phyloP scores from a whole-genome alignment of 2,329 filamentous ascomycete genomes.

The Xylaria sp. region DNA sequence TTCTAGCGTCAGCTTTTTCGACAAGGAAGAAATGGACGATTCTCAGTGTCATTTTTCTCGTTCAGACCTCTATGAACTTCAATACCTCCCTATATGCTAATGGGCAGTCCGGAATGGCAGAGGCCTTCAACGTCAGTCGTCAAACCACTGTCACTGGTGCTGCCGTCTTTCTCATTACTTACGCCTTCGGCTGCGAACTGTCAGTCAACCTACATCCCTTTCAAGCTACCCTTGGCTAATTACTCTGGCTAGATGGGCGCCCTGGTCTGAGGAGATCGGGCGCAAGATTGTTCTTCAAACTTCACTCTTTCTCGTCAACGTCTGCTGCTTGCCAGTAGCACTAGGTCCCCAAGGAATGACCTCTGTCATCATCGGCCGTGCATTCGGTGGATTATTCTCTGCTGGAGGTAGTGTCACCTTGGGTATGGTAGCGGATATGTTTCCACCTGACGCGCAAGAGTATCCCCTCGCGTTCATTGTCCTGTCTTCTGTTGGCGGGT shows the following conservation, averaged over 20 bases:
- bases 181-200: slow-evolving; percentile 65
- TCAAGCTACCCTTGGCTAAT: slow-evolving; percentile 15
- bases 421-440: slow-evolving; percentile 70
- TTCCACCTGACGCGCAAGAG: slow-evolving; percentile 61
- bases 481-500: slow-evolving; percentile 60
- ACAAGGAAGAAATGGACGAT: slow-evolving; percentile 58
- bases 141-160: slow-evolving; percentile 55
- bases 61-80: slow-evolving; percentile 63
- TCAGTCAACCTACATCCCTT: slow-evolving; percentile 23
- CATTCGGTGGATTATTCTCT: slow-evolving; percentile 60
- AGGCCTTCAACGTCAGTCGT: slow-evolving; percentile 52
- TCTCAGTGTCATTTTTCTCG: slow-evolving; percentile 55
- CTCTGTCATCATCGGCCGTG: slow-evolving; percentile 50
- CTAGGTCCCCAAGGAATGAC: slow-evolving; percentile 47
- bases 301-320: slow-evolving; percentile 57
- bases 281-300: slow-evolving; percentile 57
- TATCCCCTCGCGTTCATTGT: slow-evolving; percentile 66
- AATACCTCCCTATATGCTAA: slow-evolving; percentile 60
- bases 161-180: slow-evolving; percentile 56
- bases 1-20: slow-evolving; percentile 52
- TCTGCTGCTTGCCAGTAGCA: slow-evolving; percentile 57
- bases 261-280: slow-evolving; percentile 60
- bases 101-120: slow-evolving; percentile 50
- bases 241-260: slow-evolving; percentile 58
- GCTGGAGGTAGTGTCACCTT: slow-evolving; percentile 69